phyloP scores from a whole-genome alignment of 2,329 filamentous ascomycete species.

The Phaeosphaeria sp. region DNA sequence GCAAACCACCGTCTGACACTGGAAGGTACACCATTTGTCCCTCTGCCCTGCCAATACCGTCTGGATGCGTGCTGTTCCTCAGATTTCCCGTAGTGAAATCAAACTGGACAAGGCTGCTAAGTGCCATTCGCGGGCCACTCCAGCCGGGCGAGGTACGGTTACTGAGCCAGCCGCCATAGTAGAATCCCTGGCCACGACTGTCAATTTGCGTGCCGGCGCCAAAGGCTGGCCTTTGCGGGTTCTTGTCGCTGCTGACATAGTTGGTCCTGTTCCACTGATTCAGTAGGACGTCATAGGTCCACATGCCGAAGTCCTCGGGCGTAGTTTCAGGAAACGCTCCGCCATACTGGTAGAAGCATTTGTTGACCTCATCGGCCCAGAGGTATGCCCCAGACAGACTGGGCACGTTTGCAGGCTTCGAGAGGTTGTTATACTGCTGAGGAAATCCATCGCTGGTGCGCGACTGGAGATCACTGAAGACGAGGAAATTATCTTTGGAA shows the following conservation, averaged over 20 bases:
- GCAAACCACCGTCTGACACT: slow-evolving; percentile 64
- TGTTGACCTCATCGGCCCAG: slow-evolving; percentile 69
- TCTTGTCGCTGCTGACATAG: slow-evolving; percentile 41
- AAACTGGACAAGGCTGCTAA: slow-evolving; percentile 63
- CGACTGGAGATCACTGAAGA: slow-evolving; percentile 64
- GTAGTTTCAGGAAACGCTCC: slow-evolving; percentile 58
- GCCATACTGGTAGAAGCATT: slow-evolving; percentile 68
- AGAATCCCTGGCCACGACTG: slow-evolving; percentile 64
- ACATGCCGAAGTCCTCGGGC: slow-evolving; percentile 59
- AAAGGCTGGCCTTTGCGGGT: slow-evolving; percentile 59
- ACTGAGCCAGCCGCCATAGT: slow-evolving; percentile 69
- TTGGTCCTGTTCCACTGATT: slow-evolving; percentile 62
- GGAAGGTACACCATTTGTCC: slow-evolving; percentile 68
- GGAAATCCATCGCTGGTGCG: slow-evolving; percentile 55
- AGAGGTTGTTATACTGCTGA: slow-evolving; percentile 62
- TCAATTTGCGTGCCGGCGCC: slow-evolving; percentile 65
- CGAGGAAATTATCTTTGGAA: slow-evolving; percentile 58
- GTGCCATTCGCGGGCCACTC: slow-evolving; percentile 57
- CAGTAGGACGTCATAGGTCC: slow-evolving; percentile 64
- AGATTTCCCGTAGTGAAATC: slow-evolving; percentile 61
- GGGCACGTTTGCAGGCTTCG: slow-evolving; percentile 66
- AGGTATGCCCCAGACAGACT: slow-evolving; percentile 57
- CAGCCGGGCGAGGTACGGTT: slow-evolving; percentile 61
- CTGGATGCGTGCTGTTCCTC: slow-evolving; percentile 62
- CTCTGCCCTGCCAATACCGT: slow-evolving; percentile 63